Evolutionary conservation across 352 stramenopile species (phyloP).

Genomic region (Saprolegnia diclina): DNA sequence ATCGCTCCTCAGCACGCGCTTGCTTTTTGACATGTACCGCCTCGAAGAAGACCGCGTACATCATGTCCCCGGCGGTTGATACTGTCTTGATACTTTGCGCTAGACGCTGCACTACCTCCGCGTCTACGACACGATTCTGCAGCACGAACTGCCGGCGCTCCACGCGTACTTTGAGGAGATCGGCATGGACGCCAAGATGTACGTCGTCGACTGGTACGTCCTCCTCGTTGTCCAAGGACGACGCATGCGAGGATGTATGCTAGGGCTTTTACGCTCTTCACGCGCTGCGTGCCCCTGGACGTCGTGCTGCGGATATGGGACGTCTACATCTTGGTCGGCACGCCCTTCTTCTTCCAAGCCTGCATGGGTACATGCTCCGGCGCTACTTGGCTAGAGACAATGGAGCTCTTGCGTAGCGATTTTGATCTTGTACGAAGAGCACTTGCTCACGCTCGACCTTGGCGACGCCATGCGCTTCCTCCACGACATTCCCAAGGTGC

Average conservation of each 20-base stretch:
- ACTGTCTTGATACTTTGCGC: background rate
- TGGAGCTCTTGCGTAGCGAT: slow-evolving; percentile 45
- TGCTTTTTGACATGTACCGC: slow-evolving; percentile 86
- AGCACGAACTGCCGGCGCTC: slow-evolving; percentile 65
- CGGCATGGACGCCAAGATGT: slow-evolving; percentile 83
- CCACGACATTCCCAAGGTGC: slow-evolving; percentile 68
- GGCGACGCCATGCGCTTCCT: slow-evolving; percentile 75
- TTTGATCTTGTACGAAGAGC: slow-evolving; percentile 60
- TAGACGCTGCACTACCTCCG: slow-evolving; percentile 84
- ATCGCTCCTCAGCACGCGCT: slow-evolving; percentile 70
- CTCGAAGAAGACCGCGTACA: slow-evolving; percentile 68
- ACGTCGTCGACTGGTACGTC: slow-evolving; percentile 75
- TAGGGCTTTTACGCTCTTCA: slow-evolving; percentile 79
- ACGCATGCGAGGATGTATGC: background rate
- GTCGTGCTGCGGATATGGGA: slow-evolving; percentile 77
- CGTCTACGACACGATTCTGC: slow-evolving; percentile 72
- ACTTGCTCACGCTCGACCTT: slow-evolving; percentile 60
- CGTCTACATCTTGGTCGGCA: slow-evolving; percentile 71
- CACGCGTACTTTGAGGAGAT: slow-evolving; percentile 57
- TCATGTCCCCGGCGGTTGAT: background rate
- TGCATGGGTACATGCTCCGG: slow-evolving; percentile 61
- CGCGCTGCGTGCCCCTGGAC: slow-evolving; percentile 59
- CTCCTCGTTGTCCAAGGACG: background rate
- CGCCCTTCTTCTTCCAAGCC: slow-evolving; percentile 82
- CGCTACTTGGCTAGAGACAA: background rate